Evolutionary conservation across 805 yeast genomes (phyloP), one percentile per base, ranked within the genome.

Genomic region (Lachancea waltii): DNA sequence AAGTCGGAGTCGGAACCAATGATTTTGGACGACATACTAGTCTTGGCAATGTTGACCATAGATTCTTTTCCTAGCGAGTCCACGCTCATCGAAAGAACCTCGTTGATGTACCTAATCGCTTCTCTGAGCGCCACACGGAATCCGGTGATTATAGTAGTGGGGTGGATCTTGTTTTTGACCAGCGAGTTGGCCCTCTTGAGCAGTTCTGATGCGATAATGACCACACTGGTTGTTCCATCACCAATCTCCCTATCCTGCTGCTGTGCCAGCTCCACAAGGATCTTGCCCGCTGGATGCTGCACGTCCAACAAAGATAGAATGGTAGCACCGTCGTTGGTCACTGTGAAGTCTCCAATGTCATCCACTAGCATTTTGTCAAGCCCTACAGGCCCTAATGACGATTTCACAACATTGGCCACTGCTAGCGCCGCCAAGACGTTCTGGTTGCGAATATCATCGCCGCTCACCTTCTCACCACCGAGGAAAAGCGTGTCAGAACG

Each of bases 231-330:
- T 30, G 99, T 89, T 51, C 97, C 97, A 58, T 89, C 97, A 44
- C 97, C 98, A 38, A 92, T 96, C 65, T 92, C 99, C 54, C 95
- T 77, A 63, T 92, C 99, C 68, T 92, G 99, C 63, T 92, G 97
- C 63, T 92, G 96, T 2, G 98, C 98, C 56, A 92, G 73, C 58
- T 92, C 97, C 35, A 92, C 98, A 42, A 92, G 69, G 52, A 92
- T 92, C 67, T 87, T 90, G 13, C 97, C 98, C 1, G 98, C 98
- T 24, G 99, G 99, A 62, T 92, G 98, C 65, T 92, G 96, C 36
- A 92, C 97, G 59, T 92, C 98, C 48, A 92, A 69, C 37, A 94
- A 65, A 7, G 86, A 74, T 47, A 92, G 69, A 53, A 92, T 92
- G 4, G 98, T 92, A 43, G 99, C 98, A 49, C 99, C 99, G 64